Conservation (phyloP, 495 filamentous ascomycete species). For the Poronia punctata region DNA sequence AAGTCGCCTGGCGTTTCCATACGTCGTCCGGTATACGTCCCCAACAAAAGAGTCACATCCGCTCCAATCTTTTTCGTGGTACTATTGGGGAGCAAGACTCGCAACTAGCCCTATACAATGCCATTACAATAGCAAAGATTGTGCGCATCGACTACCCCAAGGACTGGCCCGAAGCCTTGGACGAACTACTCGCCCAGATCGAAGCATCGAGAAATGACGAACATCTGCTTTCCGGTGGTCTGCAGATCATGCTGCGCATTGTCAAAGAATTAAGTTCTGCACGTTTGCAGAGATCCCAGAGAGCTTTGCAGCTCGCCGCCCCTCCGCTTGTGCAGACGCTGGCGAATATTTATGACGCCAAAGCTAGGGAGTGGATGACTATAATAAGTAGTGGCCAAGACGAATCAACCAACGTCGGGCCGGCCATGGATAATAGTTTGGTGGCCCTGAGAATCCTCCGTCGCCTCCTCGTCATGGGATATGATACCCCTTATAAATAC, state of each 20-base stretch:
- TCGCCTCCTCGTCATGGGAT: slow-evolving; percentile 72
- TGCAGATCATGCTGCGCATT: slow-evolving; percentile 73
- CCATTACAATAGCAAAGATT: slow-evolving; percentile 80
- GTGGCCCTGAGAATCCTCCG: slow-evolving; percentile 72
- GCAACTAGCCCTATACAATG: slow-evolving; percentile 75
- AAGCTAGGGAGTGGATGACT: slow-evolving; percentile 61
- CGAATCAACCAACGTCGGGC: slow-evolving; percentile 52
- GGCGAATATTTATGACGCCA: slow-evolving; percentile 67
- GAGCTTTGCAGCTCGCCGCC: slow-evolving; percentile 63
- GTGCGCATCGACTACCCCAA: slow-evolving; percentile 79
- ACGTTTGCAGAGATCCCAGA: slow-evolving; percentile 60
- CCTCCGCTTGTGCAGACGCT: slow-evolving; percentile 76
- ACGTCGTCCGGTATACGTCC: slow-evolving; percentile 63
- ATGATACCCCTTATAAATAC: slow-evolving; percentile 73
- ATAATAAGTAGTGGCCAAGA: slow-evolving; percentile 52
- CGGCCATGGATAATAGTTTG: slow-evolving; percentile 66
- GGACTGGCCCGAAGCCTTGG: slow-evolving; percentile 66
- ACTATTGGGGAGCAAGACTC: slow-evolving; percentile 66
- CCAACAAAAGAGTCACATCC: slow-evolving; percentile 67
- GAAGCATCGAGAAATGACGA: slow-evolving; percentile 39
- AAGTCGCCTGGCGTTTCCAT: slow-evolving; percentile 78
- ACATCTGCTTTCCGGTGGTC: slow-evolving; percentile 56
- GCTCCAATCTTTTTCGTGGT: slow-evolving; percentile 62
- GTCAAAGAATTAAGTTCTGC: slow-evolving; percentile 86
- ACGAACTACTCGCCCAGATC: slow-evolving; percentile 53